Conservation (phyloP, 768 basidiomycete genomes). For the Naematelia encephala region DNA sequence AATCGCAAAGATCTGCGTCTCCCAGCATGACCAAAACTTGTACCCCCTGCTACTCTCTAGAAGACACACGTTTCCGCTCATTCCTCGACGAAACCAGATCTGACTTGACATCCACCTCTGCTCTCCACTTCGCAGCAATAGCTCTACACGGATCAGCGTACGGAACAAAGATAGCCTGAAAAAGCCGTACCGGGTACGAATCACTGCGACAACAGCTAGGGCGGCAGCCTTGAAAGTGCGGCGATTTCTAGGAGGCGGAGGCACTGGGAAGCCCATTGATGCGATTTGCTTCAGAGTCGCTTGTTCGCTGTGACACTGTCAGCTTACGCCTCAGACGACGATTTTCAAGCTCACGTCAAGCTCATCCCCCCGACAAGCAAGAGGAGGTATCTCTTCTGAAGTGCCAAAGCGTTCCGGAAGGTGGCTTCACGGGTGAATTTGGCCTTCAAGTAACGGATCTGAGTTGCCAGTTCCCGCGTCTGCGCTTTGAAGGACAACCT, state of each 20-base stretch:
- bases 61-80: constrained; percentile 28
- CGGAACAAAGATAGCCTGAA: background rate
- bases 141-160: constrained; percentile 23
- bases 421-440: constrained; percentile 81
- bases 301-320: constrained; percentile 35
- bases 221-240: constrained; percentile 40
- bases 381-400: constrained; percentile 86
- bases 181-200: constrained; percentile 37
- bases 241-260: constrained; percentile 18
- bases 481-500: constrained; percentile 34
- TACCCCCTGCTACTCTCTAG: too few species aligned
- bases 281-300: constrained; percentile 45
- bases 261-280: constrained; percentile 45
- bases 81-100: constrained; percentile 10
- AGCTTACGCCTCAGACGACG: too few species aligned
- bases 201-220: constrained; percentile 35
- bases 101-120: constrained; percentile 26
- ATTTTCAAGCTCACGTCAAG: constrained; percentile 46
- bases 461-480: constrained; percentile 64
- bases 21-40: background rate
- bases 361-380: constrained; percentile 58
- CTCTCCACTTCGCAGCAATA: constrained; percentile 29
- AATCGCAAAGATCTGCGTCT: background rate
- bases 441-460: constrained; percentile 87
- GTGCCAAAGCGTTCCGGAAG: constrained; percentile 69